A percentile compares a stretch with the other conserved stretches of the same genome.
These are phyloP conservation scores for Debaryomyces tyrocola DNA, from an alignment of 805 yeast genomes.

Conservation along the genomic window DNA sequence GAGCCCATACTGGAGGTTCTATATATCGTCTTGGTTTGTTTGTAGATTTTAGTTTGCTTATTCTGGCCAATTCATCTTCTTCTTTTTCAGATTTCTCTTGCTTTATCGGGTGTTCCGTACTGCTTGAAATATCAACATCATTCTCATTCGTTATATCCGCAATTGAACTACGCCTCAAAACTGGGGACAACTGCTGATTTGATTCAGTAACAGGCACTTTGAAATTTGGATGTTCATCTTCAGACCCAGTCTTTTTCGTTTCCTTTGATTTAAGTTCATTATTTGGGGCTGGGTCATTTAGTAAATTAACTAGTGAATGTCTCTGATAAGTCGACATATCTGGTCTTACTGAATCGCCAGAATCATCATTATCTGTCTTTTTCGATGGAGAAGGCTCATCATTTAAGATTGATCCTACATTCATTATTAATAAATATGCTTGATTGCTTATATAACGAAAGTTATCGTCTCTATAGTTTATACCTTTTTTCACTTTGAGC, in stretches of 20 bases:
- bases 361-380: conserved; percentile 3
- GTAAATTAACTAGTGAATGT: conserved; percentile 29
- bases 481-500: not conserved
- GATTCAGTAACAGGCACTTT: not conserved
- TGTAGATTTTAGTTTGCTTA: conserved; percentile 19
- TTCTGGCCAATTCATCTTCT: conserved; percentile 28
- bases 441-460: not conserved
- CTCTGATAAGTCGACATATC: conserved; percentile 17
- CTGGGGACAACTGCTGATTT: too few relatives aligned
- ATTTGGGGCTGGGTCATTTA: conserved; percentile 20
- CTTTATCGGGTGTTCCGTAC: not conserved
- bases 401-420: conserved; percentile 39
- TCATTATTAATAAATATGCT: conserved; percentile 21
- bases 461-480: not conserved
- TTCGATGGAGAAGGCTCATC: conserved; percentile 32
- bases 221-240: conserved; percentile 13
- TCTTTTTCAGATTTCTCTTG: conserved; percentile 17
- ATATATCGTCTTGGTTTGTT: conserved; percentile 61
- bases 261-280: not conserved
- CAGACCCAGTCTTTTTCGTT: not conserved
- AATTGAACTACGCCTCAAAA: not conserved
- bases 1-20: conserved; percentile 82
- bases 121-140: not conserved
- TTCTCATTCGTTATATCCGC: not conserved
- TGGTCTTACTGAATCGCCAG: not conserved